phyloP scores from a whole-genome alignment of 768 basidiomycete species.

The Ramaria sp. region DNA sequence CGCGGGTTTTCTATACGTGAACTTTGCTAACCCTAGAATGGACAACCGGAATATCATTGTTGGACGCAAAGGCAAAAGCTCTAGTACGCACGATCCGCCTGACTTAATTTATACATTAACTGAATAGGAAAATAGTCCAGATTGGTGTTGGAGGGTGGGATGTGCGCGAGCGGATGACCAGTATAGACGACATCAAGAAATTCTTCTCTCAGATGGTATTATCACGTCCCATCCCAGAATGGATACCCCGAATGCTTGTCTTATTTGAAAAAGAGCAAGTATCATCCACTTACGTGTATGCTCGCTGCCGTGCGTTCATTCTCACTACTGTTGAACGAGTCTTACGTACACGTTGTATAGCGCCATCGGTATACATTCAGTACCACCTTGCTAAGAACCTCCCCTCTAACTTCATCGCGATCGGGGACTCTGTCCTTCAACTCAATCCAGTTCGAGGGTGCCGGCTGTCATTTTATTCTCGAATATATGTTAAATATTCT shows the following conservation, averaged over 20 bases:
- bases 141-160: slow-evolving; percentile 8
- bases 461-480: neutral
- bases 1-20: slow-evolving; percentile 10
- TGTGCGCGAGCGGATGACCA: neutral
- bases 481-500: neutral
- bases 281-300: slow-evolving; percentile 1
- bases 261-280: slow-evolving; percentile 20
- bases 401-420: slow-evolving; percentile 24
- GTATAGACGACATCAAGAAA: slow-evolving; percentile 9
- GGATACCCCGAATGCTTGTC: slow-evolving; percentile 19
- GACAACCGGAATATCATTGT: slow-evolving; percentile 12
- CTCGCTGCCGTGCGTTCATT: slow-evolving; percentile 15
- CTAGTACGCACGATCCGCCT: slow-evolving; percentile 1
- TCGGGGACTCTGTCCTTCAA: slow-evolving; percentile 26
- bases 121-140: slow-evolving; percentile 2
- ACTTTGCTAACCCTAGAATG: slow-evolving; percentile 9
- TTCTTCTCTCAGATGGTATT: slow-evolving; percentile 12
- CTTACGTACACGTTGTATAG: slow-evolving; percentile 7
- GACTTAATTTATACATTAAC: neutral
- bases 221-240: slow-evolving; percentile 17
- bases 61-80: slow-evolving; percentile 11
- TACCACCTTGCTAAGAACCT: slow-evolving; percentile 20
- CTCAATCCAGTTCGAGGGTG: slow-evolving; percentile 17
- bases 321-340: neutral
- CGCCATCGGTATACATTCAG: slow-evolving; percentile 16